These are phyloP conservation scores for Nymphaea colorata DNA, from an alignment of 164 flowering plant genomes.

Conservation along the genomic window DNA sequence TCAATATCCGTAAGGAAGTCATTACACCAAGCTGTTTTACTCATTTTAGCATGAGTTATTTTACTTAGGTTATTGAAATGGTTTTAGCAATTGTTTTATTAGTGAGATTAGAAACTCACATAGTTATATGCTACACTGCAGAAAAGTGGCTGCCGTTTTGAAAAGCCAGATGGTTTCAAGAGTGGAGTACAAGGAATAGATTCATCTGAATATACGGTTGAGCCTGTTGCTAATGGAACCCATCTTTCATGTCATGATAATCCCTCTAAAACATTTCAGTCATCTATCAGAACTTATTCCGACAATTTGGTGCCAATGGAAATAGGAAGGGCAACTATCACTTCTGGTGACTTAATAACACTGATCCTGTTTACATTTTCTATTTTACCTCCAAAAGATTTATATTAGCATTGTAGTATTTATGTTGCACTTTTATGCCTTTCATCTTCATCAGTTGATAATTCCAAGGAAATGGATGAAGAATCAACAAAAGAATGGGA, in stretches of 20 bases:
- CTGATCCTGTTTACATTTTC: neutral
- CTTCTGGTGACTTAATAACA: neutral
- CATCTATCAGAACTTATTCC: neutral
- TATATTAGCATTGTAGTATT: neutral
- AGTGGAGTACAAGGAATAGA: constrained; percentile 64
- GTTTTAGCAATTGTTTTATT: too few species aligned
- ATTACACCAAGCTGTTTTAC: too few species aligned
- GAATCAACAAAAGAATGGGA: constrained; percentile 96
- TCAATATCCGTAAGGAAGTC: too few species aligned
- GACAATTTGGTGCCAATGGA: constrained; percentile 1
- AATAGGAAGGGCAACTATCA: constrained; percentile 1
- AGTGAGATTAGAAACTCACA: neutral
- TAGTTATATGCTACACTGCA: constrained; percentile 15
- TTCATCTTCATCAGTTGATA: constrained; percentile 35
- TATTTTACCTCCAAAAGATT: neutral
- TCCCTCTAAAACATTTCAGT: neutral
- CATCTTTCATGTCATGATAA: constrained; percentile 5
- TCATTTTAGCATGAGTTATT: too few species aligned
- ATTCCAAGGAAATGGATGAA: constrained; percentile 64
- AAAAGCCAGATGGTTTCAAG: constrained; percentile 61
- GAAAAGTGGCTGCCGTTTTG: constrained; percentile 34
- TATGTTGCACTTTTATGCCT: neutral
- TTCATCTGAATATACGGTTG: constrained; percentile 66
- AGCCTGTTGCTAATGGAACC: constrained; percentile 35
- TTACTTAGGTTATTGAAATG: too few species aligned